Conservation (phyloP, 2,329 filamentous ascomycete species). For the Colletotrichum euphorbiae region DNA sequence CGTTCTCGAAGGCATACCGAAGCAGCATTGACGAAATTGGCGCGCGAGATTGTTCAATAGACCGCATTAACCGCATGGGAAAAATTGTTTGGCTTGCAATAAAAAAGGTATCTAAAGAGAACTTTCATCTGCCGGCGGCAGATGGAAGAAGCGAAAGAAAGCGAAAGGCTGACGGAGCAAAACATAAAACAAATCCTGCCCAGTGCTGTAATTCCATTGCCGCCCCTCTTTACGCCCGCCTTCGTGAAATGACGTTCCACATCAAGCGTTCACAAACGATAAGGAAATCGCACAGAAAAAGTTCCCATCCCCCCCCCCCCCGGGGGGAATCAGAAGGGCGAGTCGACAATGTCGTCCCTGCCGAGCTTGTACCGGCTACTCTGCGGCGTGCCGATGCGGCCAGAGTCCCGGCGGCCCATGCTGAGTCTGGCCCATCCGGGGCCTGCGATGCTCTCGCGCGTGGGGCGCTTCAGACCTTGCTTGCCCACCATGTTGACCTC, state of each 20-base stretch:
- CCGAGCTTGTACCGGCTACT: constrained; percentile 79
- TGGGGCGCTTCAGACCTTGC: constrained; percentile 85
- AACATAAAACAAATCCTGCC: neutral
- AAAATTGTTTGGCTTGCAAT: neutral
- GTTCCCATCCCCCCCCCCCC: too few species aligned
- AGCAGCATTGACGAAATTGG: too few species aligned
- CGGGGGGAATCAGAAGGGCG: constrained; percentile 64
- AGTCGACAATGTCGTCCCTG: constrained; percentile 86
- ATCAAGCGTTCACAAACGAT: constrained; percentile 17
- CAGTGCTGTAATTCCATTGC: constrained; percentile 21
- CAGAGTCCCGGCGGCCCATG: constrained; percentile 62
- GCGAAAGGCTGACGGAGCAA: neutral
- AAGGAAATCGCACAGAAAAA: neutral
- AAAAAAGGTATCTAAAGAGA: constrained; percentile 20
- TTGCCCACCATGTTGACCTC: constrained; percentile 98
- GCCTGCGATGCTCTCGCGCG: constrained; percentile 89
- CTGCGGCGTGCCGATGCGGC: constrained; percentile 63
- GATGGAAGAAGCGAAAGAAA: neutral
- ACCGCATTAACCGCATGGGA: too few species aligned
- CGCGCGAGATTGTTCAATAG: too few species aligned
- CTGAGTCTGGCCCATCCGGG: constrained; percentile 56
- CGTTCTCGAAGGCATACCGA: too few species aligned
- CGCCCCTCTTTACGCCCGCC: constrained; percentile 8
- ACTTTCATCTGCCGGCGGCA: neutral
- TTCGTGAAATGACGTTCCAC: constrained; percentile 14